phyloP scores from a whole-genome alignment of 1,284 basidiomycete species.

The Gastroboletus turbinatus region DNA sequence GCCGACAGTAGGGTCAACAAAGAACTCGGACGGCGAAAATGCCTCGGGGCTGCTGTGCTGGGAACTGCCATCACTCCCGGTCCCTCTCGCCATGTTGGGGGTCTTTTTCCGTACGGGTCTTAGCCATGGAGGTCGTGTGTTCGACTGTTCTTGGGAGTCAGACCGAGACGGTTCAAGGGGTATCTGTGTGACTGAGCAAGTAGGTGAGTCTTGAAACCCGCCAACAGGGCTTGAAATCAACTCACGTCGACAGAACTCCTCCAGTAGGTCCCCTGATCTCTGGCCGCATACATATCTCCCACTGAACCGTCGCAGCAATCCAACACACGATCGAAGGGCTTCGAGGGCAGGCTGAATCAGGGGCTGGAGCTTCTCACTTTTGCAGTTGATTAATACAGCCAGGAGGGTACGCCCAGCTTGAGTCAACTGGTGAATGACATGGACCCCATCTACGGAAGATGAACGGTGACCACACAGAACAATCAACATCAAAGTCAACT shows the following conservation, averaged over 20 bases:
- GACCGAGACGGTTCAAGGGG: constrained; percentile 68
- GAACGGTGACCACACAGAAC: constrained; percentile 12
- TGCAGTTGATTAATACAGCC: constrained; percentile 80
- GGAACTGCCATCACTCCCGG: constrained; percentile 45
- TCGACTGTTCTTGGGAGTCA: constrained; percentile 50
- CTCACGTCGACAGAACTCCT: constrained; percentile 88
- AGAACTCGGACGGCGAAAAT: constrained; percentile 63
- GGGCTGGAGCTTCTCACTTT: constrained; percentile 63
- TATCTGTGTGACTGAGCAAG: constrained; percentile 74
- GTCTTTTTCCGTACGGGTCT: constrained; percentile 81
- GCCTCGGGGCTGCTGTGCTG: constrained; percentile 64
- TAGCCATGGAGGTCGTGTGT: constrained; percentile 77
- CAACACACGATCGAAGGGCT: constrained; percentile 81
- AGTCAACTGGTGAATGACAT: constrained; percentile 90
- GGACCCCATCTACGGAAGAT: constrained; percentile 70
- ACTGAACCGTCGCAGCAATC: constrained; percentile 75
- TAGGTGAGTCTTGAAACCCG: constrained; percentile 14
- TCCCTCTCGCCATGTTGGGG: constrained; percentile 39
- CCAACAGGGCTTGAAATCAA: constrained; percentile 19
- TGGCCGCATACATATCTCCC: constrained; percentile 84
- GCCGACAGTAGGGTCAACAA: constrained; percentile 39
- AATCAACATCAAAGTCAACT: constrained; percentile 34
- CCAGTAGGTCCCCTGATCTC: constrained; percentile 85
- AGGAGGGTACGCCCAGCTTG: constrained; percentile 89
- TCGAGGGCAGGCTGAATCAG: constrained; percentile 81